Base-by-base conservation (phyloP, 345 rosid species). In the Eucalyptus regnans region DNA sequence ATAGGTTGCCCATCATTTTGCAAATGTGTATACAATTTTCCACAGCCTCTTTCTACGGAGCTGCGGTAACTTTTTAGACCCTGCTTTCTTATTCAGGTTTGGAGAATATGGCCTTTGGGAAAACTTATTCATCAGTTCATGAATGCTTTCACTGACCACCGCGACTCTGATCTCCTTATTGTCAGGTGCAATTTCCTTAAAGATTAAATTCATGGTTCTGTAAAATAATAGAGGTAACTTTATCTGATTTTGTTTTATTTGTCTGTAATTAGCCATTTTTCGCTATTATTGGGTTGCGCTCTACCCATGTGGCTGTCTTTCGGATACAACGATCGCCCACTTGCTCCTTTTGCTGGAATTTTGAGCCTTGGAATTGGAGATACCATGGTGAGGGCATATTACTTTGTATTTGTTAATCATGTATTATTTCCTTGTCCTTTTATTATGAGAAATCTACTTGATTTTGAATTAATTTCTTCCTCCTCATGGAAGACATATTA, bases 291-390 rank as follows among this genome's bases (percentile, higher is more conserved):
- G 95, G 99, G 99, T 85, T 98, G 99, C 90, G 97, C 99, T 33
- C 96, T 98, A 92, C 99, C 99, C 58, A 97, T 97, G 58, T 98
- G 99, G 99, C 94, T 98, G 97, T 98, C 99, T 88, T 95, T 95
- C 46, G 98, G 96, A 83, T 95, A 94, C 94, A 98, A 94, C 84
- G 99, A 98, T 93, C 94, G 99, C 80, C 98, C 99, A 37, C 97
- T 97, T 90, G 94, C 97, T 58, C 97, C 99, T 66, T 98, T 97
- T 93, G 96, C 99, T 88, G 99, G 99, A 92, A 95, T 98, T 90
- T 94, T 98, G 92, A 98, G 99, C 96, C 97, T 98, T 23, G 99
- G 99, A 66, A 98, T 98, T 88, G 99, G 98, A 89, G 99, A 98
- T 93, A 96, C 99, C 68, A 96, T 98, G 99, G 99, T 98, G 92